Base-by-base conservation (phyloP, 2,329 filamentous ascomycete species). In the Amauroascus verrucosus region DNA sequence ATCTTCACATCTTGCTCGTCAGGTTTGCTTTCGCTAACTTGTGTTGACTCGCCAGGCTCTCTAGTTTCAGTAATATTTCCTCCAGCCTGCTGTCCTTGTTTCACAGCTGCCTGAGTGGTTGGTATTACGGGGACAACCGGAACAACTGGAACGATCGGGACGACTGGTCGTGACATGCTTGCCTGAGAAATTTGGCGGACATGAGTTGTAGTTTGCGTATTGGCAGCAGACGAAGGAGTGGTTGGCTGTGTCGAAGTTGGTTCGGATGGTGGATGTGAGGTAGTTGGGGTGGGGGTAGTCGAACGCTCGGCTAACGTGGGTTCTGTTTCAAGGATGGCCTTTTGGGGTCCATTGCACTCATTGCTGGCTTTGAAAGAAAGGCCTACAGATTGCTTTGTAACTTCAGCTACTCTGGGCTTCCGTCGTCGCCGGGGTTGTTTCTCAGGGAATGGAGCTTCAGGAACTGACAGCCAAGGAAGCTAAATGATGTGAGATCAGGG, bases 391-490 rank as follows among this genome's bases (percentile, higher is more conserved):
- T 63, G 58, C 16, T 60, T 59, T 8, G 65, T 65, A 24, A 65
- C 61, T 53, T 68, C 64, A 16, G 73, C 62, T 11, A 60, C 58
- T 47, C 65, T 68, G 37, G 61, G 59, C 58, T 64, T 70, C 50
- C 77, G 72, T 59, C 74, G 72, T 60, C 72, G 70, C 50, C 70
- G 68, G 13, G 73, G 70, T 47, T 72, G 71, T 62, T 74, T 72
- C 14, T 74, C 65, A 2, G 80, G 80, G 61, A 83, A 83, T 1
- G 73, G 67, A 30, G 67, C 67, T 18, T 77, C 75, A 14, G 77
- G 73, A 26, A 77, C 73, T 11, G 80, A 83, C 32, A 80, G 72
- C 80, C 80, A 83, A 9, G 81, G 81, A 18, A 83, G 67, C 74
- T 78, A 58, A 54, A 24, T 14, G 28, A 16, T 6, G 18, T 32